Evolutionary conservation across 2,329 filamentous ascomycete species (phyloP).

Genomic region (Penicillium sp.): DNA sequence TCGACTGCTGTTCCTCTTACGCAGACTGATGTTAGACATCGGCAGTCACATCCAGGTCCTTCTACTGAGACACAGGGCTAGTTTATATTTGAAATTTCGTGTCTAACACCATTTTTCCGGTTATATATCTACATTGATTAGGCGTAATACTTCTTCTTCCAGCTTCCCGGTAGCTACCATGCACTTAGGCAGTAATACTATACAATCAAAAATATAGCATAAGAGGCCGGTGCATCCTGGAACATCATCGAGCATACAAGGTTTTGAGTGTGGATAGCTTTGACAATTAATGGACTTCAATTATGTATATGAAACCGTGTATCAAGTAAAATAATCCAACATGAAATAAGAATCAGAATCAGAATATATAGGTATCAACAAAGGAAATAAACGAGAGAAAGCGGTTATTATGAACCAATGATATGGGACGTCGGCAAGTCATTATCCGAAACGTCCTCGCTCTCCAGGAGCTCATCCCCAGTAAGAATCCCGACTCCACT

Average conservation of each 20-base stretch:
- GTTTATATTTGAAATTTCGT: too few relatives aligned
- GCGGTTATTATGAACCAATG: conserved; percentile 17
- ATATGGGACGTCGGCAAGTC: conserved; percentile 26
- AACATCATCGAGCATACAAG: too few relatives aligned
- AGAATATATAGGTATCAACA: conserved; percentile 1
- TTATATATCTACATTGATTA: too few relatives aligned
- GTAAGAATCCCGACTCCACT: conserved; percentile 42
- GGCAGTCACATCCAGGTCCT: not conserved
- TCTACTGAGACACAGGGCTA: not conserved
- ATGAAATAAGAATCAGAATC: not conserved
- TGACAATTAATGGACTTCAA: not conserved
- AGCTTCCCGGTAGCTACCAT: too few relatives aligned
- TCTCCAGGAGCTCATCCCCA: conserved; percentile 33
- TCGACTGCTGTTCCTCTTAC: not conserved
- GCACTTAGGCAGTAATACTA: too few relatives aligned
- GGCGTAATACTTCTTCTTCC: too few relatives aligned
- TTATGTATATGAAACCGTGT: not conserved
- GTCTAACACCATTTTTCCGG: too few relatives aligned
- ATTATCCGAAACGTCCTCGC: conserved; percentile 30
- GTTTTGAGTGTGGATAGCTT: too few relatives aligned
- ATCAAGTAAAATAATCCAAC: not conserved
- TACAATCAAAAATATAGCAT: too few relatives aligned
- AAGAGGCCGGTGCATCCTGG: too few relatives aligned
- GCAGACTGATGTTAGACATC: not conserved
- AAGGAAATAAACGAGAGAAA: conserved; percentile 5